Evolutionary conservation across 352 stramenopile genomes (phyloP).

Genomic region (Albugo candida): DNA sequence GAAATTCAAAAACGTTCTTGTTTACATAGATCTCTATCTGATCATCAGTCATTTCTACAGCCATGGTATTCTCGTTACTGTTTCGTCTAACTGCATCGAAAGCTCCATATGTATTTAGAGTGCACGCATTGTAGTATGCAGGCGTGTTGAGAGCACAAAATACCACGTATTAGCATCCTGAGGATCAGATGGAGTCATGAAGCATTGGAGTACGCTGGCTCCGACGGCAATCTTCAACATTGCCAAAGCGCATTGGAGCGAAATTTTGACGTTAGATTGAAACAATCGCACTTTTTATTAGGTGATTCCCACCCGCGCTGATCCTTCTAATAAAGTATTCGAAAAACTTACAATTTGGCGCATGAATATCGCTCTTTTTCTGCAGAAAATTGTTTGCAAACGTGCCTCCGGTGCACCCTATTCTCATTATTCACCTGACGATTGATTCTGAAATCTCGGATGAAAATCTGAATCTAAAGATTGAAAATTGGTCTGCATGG

Average conservation of each 20-base stretch:
- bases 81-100: too few relatives aligned
- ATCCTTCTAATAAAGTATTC: constrained; percentile 76
- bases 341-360: constrained; percentile 9
- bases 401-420: too few relatives aligned
- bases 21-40: too few relatives aligned
- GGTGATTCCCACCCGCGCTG: constrained; percentile 65
- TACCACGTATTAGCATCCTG: constrained; percentile 46
- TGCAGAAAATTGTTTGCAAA: constrained; percentile 53
- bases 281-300: constrained; percentile 85
- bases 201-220: constrained; percentile 62
- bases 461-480: constrained; percentile 21
- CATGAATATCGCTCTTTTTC: neutral
- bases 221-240: constrained; percentile 14
- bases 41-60: too few relatives aligned
- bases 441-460: too few relatives aligned
- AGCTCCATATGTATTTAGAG: too few relatives aligned
- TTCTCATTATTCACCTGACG: too few relatives aligned
- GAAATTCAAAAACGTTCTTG: too few relatives aligned
- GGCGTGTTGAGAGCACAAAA: constrained; percentile 72
- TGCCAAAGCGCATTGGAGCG: constrained; percentile 48
- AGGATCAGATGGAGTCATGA: constrained; percentile 50
- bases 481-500: constrained; percentile 49
- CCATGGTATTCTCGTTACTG: too few relatives aligned
- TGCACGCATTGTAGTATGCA: too few relatives aligned
- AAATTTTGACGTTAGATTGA: constrained; percentile 79